Conservation (phyloP, 805 yeast genomes). For the Cyberlindnera nakhonratchasimensis region DNA sequence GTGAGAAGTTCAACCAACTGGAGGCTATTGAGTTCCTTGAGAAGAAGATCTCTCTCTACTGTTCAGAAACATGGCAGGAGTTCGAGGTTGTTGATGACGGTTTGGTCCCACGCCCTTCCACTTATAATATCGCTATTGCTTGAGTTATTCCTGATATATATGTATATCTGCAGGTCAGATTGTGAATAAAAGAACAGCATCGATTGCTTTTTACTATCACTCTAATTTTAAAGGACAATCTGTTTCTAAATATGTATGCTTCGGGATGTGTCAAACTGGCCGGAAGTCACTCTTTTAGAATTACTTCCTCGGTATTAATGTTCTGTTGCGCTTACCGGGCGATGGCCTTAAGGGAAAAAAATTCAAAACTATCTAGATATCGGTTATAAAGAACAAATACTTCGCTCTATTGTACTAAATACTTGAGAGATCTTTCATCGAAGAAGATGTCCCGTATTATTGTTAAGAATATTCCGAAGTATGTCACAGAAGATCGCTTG, state of each 20-base stretch:
- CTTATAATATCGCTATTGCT: conserved; percentile 21
- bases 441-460: conserved; percentile 77
- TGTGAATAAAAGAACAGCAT: too few species aligned
- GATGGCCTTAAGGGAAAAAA: not conserved
- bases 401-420: not conserved
- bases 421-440: too few species aligned
- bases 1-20: conserved; percentile 35
- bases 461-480: conserved; percentile 83
- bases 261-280: not conserved
- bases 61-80: conserved; percentile 33
- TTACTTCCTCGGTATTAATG: not conserved
- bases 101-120: conserved; percentile 23
- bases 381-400: not conserved
- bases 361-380: not conserved
- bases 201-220: too few species aligned
- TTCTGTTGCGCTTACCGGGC: not conserved
- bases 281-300: not conserved
- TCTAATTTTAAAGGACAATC: too few species aligned
- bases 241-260: not conserved
- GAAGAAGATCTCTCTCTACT: conserved; percentile 28
- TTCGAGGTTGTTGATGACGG: conserved; percentile 34
- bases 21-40: conserved; percentile 32
- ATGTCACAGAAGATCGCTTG: conserved; percentile 70
- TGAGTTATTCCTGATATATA: not conserved
- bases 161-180: not conserved